Conservation (phyloP, 345 rosid species). For the Aquilaria yunnanensis region DNA sequence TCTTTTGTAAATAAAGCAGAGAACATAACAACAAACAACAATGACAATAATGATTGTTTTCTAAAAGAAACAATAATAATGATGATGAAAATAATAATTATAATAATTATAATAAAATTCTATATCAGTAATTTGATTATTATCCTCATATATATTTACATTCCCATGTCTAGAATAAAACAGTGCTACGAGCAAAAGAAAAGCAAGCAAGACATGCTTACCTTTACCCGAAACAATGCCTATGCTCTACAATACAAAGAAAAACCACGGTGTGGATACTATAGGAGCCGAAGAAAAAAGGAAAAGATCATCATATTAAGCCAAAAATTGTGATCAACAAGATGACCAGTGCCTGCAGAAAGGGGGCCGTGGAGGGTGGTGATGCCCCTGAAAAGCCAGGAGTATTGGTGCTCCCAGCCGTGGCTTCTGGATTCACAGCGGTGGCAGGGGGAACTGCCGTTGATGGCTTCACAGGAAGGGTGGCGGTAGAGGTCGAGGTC, state of each 20-base stretch:
- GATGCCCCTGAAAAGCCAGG: conserved; percentile 18
- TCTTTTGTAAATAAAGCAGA: no score
- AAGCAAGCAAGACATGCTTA: conserved; percentile 18
- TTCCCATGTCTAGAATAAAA: not conserved
- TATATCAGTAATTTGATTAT: no score
- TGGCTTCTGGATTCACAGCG: conserved; percentile 62
- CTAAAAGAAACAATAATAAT: no score
- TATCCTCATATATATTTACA: conserved; percentile 15
- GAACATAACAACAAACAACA: no score
- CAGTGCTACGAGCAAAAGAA: not conserved
- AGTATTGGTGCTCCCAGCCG: conserved; percentile 20
- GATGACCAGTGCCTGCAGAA: conserved; percentile 9
- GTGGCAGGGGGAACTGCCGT: conserved; percentile 43
- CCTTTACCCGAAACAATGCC: conserved; percentile 17
- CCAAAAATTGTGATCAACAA: conserved; percentile 25
- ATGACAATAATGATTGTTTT: no score
- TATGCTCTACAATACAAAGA: not conserved
- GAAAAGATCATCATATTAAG: conserved; percentile 22
- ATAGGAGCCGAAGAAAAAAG: not conserved
- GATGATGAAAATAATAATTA: no score
- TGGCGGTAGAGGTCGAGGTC: not conserved
- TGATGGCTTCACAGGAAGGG: conserved; percentile 31
- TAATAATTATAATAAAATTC: no score
- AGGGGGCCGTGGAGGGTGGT: conserved; percentile 13
- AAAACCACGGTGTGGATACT: not conserved